Evolutionary conservation across 2,329 filamentous ascomycete genomes (phyloP).

Genomic region (Beauveria rudraprayagi): DNA sequence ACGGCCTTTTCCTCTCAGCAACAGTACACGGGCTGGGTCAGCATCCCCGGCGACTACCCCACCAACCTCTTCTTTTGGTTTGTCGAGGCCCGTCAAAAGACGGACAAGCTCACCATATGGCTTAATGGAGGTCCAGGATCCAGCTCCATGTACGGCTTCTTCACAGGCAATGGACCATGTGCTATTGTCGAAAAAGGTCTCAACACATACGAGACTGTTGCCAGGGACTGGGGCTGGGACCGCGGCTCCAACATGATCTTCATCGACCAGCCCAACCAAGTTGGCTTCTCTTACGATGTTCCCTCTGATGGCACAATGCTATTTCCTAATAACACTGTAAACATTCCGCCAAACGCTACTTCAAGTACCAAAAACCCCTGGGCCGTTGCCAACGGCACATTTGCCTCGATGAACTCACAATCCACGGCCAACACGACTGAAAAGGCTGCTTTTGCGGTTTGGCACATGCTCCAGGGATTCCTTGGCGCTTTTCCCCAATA

Average conservation of each 20-base stretch:
- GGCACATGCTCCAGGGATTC: slow-evolving; percentile 59
- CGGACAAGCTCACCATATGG: slow-evolving; percentile 47
- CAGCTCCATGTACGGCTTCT: slow-evolving; percentile 57
- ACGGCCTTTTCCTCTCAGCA: slow-evolving; percentile 58
- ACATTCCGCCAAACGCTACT: slow-evolving; percentile 17
- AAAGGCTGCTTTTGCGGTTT: slow-evolving; percentile 50
- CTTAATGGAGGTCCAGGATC: slow-evolving; percentile 60
- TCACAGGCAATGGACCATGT: slow-evolving; percentile 50
- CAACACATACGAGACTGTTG: slow-evolving; percentile 44
- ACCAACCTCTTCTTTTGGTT: slow-evolving; percentile 47
- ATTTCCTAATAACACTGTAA: slow-evolving; percentile 32
- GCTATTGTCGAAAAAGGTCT: slow-evolving; percentile 39
- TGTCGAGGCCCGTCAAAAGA: slow-evolving; percentile 35
- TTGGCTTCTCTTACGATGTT: slow-evolving; percentile 60
- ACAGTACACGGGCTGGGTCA: slow-evolving; percentile 65
- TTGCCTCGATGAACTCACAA: slow-evolving; percentile 43
- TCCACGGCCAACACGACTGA: slow-evolving; percentile 47
- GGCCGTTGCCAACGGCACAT: slow-evolving; percentile 54
- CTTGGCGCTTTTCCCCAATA: slow-evolving; percentile 51
- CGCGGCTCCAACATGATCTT: slow-evolving; percentile 46
- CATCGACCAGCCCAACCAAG: slow-evolving; percentile 60
- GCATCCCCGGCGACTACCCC: slow-evolving; percentile 45
- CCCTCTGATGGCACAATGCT: slow-evolving; percentile 52
- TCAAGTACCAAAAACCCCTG: slow-evolving; percentile 18
- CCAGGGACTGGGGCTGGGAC: slow-evolving; percentile 60